These are phyloP conservation scores for Magnolia sinica DNA, from an alignment of 164 flowering plant genomes.

Conservation along the genomic window DNA sequence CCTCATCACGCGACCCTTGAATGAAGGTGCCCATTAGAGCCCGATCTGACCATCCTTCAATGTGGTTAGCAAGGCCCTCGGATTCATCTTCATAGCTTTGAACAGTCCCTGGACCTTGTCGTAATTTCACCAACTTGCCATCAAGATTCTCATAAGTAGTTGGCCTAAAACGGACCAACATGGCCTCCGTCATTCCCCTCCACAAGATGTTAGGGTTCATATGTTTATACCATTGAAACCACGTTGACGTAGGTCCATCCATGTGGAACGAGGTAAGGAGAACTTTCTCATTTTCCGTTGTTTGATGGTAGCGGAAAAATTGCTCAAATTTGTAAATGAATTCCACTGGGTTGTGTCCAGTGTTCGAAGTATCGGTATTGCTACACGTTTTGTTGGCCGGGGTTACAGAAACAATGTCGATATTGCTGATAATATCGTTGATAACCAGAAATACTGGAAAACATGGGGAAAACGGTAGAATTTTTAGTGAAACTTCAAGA, in stretches of 20 bases:
- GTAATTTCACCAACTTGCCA: background rate
- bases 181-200: background rate
- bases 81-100: background rate
- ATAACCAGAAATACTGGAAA: too few species aligned
- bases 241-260: background rate
- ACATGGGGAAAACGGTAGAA: too few species aligned
- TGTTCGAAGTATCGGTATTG: background rate
- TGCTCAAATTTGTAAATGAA: background rate
- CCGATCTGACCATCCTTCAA: background rate
- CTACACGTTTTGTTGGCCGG: too few species aligned
- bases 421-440: too few species aligned
- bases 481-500: too few species aligned
- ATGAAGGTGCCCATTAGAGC: slow-evolving; percentile 1
- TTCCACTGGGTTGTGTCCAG: background rate
- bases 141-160: slow-evolving; percentile 1
- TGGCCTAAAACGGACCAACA: slow-evolving; percentile 1
- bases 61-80: background rate
- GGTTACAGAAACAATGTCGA: too few species aligned
- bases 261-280: background rate
- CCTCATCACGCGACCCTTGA: slow-evolving; percentile 1
- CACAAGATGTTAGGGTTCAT: background rate
- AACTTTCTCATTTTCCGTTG: background rate
- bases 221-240: background rate
- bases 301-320: background rate
- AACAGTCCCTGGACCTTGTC: background rate